Conservation (phyloP, 306 rosid species). For the Abrus pulchellus region DNA sequence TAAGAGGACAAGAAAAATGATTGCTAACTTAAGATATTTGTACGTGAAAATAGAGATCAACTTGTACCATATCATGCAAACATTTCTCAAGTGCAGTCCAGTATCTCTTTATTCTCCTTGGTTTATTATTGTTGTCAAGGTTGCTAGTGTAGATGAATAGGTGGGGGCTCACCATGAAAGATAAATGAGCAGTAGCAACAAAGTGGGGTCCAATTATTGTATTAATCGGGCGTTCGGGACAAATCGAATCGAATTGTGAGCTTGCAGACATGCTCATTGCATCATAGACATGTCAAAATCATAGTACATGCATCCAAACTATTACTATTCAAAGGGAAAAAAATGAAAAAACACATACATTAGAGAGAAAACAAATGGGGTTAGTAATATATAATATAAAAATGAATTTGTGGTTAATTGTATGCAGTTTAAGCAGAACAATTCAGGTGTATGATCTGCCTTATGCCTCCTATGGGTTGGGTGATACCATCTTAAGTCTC, state of each 20-base stretch:
- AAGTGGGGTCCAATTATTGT: conserved; percentile 41
- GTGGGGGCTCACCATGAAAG: conserved; percentile 46
- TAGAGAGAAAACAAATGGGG: neutral
- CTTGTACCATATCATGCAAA: no score
- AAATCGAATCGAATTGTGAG: conserved; percentile 27
- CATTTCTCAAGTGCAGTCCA: no score
- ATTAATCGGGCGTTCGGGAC: neutral
- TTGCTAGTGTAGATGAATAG: neutral
- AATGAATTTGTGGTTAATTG: neutral
- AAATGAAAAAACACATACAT: neutral
- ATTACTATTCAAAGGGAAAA: neutral
- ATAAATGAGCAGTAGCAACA: conserved; percentile 27
- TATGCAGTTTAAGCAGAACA: neutral
- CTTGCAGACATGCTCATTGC: conserved; percentile 45
- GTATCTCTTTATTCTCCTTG: neutral
- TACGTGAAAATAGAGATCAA: no score
- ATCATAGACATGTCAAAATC: conserved; percentile 48
- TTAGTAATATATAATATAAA: neutral
- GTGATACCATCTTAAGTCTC: conserved; percentile 49
- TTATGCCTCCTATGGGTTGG: conserved; percentile 39
- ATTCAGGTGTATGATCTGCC: conserved; percentile 36
- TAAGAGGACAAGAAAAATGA: neutral
- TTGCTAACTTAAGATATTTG: neutral
- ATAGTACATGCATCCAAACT: conserved; percentile 6
- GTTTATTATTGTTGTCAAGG: conserved; percentile 1